phyloP scores from a whole-genome alignment of 2,329 filamentous ascomycete species.

The Ophiocordyceps camponoti-rufipedis region DNA sequence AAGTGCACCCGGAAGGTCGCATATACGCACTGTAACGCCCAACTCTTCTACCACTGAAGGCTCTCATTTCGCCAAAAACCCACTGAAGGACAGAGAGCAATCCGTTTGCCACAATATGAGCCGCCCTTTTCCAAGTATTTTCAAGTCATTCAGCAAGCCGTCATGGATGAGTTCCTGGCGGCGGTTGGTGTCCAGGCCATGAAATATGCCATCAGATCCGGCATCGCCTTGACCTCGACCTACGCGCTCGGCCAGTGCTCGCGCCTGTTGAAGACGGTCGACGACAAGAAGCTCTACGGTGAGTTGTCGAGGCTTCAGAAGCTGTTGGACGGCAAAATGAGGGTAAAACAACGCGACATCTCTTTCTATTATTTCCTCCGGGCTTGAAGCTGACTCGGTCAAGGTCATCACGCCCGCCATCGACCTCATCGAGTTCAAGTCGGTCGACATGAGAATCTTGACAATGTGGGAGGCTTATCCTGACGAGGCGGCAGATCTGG shows the following conservation, averaged over 20 bases:
- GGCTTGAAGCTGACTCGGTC: not conserved
- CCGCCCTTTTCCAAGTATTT: not conserved
- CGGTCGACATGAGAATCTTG: conserved; percentile 4
- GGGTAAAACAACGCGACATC: conserved; percentile 24
- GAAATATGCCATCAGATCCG: conserved; percentile 82
- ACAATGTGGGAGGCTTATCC: not conserved
- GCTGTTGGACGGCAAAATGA: conserved; percentile 70
- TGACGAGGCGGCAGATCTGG: conserved; percentile 21
- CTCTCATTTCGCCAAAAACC: not conserved
- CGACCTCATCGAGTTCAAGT: conserved; percentile 85
- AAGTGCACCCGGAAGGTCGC: no score
- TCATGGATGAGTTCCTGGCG: conserved; percentile 51
- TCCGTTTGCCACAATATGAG: conserved; percentile 1
- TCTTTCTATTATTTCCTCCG: not conserved
- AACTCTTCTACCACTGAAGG: no score
- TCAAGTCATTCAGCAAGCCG: not conserved
- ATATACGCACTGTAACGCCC: not conserved
- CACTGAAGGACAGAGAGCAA: not conserved
- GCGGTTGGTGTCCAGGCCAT: conserved; percentile 51
- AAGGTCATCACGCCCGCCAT: conserved; percentile 79
- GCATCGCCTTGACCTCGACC: conserved; percentile 66
- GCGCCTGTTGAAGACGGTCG: conserved; percentile 58
- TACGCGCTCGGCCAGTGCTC: conserved; percentile 75
- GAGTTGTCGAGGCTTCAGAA: conserved; percentile 58
- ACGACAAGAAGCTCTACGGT: conserved; percentile 45